A percentile compares a stretch with the other conserved stretches of the same genome.
Evolutionary conservation across 1,284 basidiomycete species (phyloP).

Genomic region (Anthracocystis walkeri): DNA sequence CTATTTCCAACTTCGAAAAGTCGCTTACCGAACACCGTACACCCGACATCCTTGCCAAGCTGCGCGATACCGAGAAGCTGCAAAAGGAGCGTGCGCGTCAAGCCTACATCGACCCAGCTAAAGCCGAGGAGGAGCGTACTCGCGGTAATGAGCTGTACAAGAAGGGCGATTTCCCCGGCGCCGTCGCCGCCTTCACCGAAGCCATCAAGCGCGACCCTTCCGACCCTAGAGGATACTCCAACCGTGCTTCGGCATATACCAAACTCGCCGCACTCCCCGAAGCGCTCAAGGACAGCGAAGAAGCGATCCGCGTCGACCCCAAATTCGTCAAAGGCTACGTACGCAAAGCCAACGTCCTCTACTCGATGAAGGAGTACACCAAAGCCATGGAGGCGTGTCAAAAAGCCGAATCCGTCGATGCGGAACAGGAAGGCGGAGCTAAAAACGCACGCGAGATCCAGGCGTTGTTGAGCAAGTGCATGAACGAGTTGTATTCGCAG

Average conservation of each 20-base stretch:
- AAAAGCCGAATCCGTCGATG: slow-evolving; percentile 55
- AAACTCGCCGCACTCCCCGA: slow-evolving; percentile 94
- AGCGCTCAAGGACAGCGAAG: slow-evolving; percentile 93
- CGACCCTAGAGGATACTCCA: slow-evolving; percentile 94
- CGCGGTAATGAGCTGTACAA: slow-evolving; percentile 95
- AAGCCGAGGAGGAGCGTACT: slow-evolving; percentile 86
- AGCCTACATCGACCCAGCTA: slow-evolving; percentile 89
- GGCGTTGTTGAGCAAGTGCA: slow-evolving; percentile 67
- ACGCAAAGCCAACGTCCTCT: slow-evolving; percentile 88
- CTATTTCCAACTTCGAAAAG: slow-evolving; percentile 72
- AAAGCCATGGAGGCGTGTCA: slow-evolving; percentile 73
- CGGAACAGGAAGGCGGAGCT: slow-evolving; percentile 44
- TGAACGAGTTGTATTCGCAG: slow-evolving; percentile 83
- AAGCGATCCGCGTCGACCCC: slow-evolving; percentile 91
- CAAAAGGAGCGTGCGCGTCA: slow-evolving; percentile 82
- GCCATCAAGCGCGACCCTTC: slow-evolving; percentile 93
- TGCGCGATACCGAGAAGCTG: slow-evolving; percentile 79
- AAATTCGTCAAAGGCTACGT: slow-evolving; percentile 85
- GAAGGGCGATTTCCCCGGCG: slow-evolving; percentile 75
- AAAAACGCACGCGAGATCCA: slow-evolving; percentile 63
- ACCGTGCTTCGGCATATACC: slow-evolving; percentile 95
- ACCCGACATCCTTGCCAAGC: slow-evolving; percentile 89
- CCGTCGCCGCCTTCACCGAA: slow-evolving; percentile 93
- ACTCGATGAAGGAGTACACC: slow-evolving; percentile 90
- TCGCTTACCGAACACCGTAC: slow-evolving; percentile 97